A percentile compares a stretch with the other conserved stretches of the same genome.
Evolutionary conservation across 2,329 filamentous ascomycete species (phyloP).

Genomic region (Penicillium digitatum): DNA sequence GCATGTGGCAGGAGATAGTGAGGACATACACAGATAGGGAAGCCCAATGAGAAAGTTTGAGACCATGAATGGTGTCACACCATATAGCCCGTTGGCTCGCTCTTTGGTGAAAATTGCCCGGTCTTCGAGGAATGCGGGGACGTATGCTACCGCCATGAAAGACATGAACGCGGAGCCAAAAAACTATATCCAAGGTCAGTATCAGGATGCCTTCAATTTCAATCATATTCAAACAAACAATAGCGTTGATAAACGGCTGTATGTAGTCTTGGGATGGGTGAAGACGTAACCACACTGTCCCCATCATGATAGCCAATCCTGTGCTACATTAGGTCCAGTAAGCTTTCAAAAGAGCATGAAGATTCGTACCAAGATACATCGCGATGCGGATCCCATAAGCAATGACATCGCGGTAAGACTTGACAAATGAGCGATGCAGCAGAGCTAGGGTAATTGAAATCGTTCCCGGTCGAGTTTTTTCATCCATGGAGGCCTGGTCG

Average conservation of each 20-base stretch:
- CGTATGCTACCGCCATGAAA: conserved; percentile 80
- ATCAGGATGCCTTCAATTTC: not conserved
- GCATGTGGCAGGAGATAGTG: not conserved
- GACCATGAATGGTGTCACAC: conserved; percentile 66
- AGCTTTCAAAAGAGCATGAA: conserved; percentile 13
- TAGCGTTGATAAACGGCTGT: conserved; percentile 76
- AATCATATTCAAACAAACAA: conserved; percentile 44
- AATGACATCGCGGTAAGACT: conserved; percentile 77
- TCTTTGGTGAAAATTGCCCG: conserved; percentile 70
- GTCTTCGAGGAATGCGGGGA: conserved; percentile 79
- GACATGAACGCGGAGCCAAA: conserved; percentile 72
- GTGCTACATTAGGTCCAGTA: not conserved
- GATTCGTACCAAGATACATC: conserved; percentile 65
- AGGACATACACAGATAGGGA: conserved; percentile 63
- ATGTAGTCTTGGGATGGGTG: conserved; percentile 66
- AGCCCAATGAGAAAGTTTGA: conserved; percentile 79
- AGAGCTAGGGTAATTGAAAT: conserved; percentile 58
- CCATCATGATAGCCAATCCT: conserved; percentile 77
- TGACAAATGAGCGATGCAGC: conserved; percentile 75
- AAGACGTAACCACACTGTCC: conserved; percentile 78
- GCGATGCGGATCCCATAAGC: conserved; percentile 77
- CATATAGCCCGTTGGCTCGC: conserved; percentile 75
- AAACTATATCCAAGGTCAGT: conserved; percentile 43
- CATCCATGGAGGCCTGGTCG: conserved; percentile 14
- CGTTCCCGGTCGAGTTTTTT: conserved; percentile 41